Base-by-base conservation (phyloP, 805 yeast genomes). In the Candida michaelii region DNA sequence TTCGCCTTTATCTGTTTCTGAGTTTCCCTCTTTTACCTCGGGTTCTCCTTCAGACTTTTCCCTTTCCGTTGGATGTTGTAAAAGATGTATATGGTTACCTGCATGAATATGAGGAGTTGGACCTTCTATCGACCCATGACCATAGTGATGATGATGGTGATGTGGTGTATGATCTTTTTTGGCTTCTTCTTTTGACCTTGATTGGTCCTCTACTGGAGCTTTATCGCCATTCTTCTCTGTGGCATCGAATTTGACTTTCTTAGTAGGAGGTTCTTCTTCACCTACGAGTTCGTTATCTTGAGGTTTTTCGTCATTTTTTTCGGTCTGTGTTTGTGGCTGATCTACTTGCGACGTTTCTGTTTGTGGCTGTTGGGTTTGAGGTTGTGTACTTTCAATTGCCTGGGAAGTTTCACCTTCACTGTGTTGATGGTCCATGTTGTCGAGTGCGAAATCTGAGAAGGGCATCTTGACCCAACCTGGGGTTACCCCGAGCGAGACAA, bases 51-150 rank as follows among this genome's bases (percentile, higher is more conserved):
- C 29, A 12, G n/a, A 4, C 12, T 23, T 25, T 9, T 32, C 38
- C 29, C 18, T 35, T 29, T 27, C 40, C 13, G 38, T 4, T 34
- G 39, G 15, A 10, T 12, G 12, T 16, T 15, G 29, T n/a, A 41
- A 33, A 13, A 41, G 36, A 41, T 41, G 40, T n/a, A 46, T 46
- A 32, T 46, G 49, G 23, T 42, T 36, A 3, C 49, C 46, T 2
- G 40, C 36, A 34, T 46, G 49, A 15, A 46, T 39, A 30, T 46
- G 49, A 18, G 49, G 46, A 21, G 31, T 39, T 9, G 46, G 40
- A 4, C 36, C 42, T 21, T 15, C 39, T 13, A 15, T 17, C 11
- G 27, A 12, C 24, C 36, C 31, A 11, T 15, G 37, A 9, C 30
- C 33, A 30, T 17, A 31, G 25, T 43, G 46, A 25, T 43, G 46